These are phyloP conservation scores for Kodamaea leandrae DNA, from an alignment of 805 yeast species.

Conservation along the genomic window DNA sequence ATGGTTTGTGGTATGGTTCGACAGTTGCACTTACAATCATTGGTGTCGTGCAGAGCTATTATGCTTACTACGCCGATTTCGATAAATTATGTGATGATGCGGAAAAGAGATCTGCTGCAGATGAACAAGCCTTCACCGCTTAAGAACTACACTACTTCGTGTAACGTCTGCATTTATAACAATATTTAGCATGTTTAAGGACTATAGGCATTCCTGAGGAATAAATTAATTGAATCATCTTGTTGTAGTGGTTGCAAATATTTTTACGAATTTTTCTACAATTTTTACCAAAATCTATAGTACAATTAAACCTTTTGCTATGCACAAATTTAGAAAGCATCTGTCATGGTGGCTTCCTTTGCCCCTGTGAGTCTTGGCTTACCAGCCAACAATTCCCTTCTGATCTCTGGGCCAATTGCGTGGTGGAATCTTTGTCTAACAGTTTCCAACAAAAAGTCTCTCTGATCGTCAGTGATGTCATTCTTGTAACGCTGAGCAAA, in stretches of 20 bases:
- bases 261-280: background rate
- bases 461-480: conserved; percentile 97
- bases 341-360: conserved; percentile 39
- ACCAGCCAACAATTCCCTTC: conserved; percentile 91
- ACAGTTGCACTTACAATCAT: conserved; percentile 51
- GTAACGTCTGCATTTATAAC: too few relatives aligned
- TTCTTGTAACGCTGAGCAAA: conserved; percentile 96
- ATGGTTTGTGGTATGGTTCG: conserved; percentile 61
- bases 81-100: conserved; percentile 38
- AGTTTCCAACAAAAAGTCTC: conserved; percentile 89
- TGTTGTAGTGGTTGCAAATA: too few relatives aligned
- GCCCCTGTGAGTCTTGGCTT: conserved; percentile 50
- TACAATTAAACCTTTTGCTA: conserved; percentile 1
- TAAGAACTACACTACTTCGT: background rate
- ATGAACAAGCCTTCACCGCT: conserved; percentile 1
- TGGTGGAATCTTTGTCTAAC: conserved; percentile 86
- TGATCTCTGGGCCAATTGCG: conserved; percentile 87
- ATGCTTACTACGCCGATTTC: conserved; percentile 35
- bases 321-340: conserved; percentile 27
- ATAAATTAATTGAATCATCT: too few relatives aligned
- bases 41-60: conserved; percentile 44
- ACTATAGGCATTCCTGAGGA: too few relatives aligned
- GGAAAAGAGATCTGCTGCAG: conserved; percentile 30
- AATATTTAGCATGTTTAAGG: background rate
- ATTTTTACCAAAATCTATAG: background rate